Evolutionary conservation across 495 filamentous ascomycete species (phyloP).

Genomic region (Lentithecium fluviatile): DNA sequence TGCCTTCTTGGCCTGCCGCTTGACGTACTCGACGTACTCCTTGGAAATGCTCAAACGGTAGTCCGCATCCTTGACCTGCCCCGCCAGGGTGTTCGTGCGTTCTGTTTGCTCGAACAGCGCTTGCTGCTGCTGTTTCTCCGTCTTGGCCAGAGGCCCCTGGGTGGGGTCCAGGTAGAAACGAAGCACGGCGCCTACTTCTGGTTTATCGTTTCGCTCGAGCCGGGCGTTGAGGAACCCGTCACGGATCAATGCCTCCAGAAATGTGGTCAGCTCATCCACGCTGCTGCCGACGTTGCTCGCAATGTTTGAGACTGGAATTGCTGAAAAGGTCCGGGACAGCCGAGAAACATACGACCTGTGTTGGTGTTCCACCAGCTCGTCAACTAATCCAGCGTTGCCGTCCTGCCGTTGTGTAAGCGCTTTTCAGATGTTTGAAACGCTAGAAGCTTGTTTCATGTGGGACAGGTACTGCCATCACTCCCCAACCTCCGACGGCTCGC

Average conservation of each 20-base stretch:
- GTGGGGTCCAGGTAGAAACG: conserved; percentile 40
- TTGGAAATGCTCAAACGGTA: conserved; percentile 39
- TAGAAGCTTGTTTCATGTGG: neutral
- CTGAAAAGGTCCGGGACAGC: conserved; percentile 41
- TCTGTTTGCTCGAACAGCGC: conserved; percentile 39
- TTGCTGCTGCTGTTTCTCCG: conserved; percentile 35
- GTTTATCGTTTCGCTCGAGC: conserved; percentile 23
- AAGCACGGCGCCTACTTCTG: conserved; percentile 24
- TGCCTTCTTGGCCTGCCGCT: conserved; percentile 33
- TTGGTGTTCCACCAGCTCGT: conserved; percentile 52
- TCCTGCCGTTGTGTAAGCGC: conserved; percentile 43
- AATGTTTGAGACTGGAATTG: conserved; percentile 39
- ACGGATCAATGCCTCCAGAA: conserved; percentile 36
- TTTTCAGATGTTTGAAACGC: neutral
- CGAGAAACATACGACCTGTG: conserved; percentile 48
- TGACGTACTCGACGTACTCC: conserved; percentile 41
- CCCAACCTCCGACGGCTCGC: too few species aligned
- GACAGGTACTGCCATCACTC: too few species aligned
- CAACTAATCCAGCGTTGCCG: conserved; percentile 57
- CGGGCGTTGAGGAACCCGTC: conserved; percentile 36
- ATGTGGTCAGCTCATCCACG: conserved; percentile 26
- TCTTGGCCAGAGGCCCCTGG: conserved; percentile 33
- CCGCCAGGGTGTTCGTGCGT: conserved; percentile 38
- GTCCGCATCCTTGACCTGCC: conserved; percentile 40
- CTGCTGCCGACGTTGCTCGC: conserved; percentile 30